Evolutionary conservation across 2,329 filamentous ascomycete genomes (phyloP), one percentile per base, ranked within the genome.

Genomic region (Pyrenophora graminea): DNA sequence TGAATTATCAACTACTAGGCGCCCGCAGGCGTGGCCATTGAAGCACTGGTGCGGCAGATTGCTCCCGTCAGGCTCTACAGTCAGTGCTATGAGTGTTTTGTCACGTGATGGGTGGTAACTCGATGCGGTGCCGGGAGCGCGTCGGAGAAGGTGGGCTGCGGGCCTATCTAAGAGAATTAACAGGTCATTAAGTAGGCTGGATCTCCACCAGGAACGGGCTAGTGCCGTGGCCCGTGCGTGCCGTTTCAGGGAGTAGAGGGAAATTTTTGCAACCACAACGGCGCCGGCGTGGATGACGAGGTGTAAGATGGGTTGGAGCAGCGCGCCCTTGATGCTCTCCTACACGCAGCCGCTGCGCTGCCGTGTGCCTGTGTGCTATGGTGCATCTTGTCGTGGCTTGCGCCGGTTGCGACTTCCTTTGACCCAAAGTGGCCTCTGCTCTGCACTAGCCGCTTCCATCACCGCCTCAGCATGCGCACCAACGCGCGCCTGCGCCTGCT

Each of bases 141-240:
- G 51, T 66, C 61, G 65, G 60, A 64, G 61, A 58, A 52, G 56
- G 63, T 65, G 66, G 64, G 61, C 64, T 63, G 60, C 59, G 61
- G 60, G 58, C 62, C 57, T 67, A 65, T 67, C 60, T 59, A 57
- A 55, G 52, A 55, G 52, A 55, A 55, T 55, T 44, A 55, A 55
- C 52, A 55, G 51, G 51, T 55, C 52, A 55, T 55, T 55, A 55
- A 55, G 52, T 55, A 55, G 48, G 52, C 52, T 55, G 52, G 48
- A 52, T 52, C 52, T 42, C 40, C 44, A 44, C 59, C 56, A 51
- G 47, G 53, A 59, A 53, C 39, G 58, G 46, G 48, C 62, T 58
- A 60, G 60, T 39, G 55, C 40, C 17, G 32, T 18, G 59, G 56
- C 48, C 62, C 59, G 53, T 56, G 59, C 49, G 36, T 43, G 39